These are phyloP conservation scores for Hypoxylon fragiforme DNA, from an alignment of 495 filamentous ascomycete genomes.

Conservation along the genomic window DNA sequence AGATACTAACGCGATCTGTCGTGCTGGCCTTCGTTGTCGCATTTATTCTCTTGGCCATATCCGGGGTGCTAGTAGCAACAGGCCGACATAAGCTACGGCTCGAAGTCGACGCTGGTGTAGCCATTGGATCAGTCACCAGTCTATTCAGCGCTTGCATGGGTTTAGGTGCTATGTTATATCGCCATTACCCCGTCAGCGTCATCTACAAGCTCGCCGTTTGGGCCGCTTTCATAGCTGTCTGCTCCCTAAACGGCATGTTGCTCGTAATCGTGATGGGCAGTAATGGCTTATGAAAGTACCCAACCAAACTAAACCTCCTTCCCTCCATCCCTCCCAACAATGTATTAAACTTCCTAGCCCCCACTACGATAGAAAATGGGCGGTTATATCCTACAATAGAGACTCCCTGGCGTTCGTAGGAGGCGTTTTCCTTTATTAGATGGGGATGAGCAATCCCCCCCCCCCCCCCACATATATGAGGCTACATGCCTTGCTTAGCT, in stretches of 20 bases:
- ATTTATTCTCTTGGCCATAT: constrained; percentile 57
- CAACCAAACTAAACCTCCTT: neutral
- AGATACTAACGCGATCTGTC: constrained; percentile 48
- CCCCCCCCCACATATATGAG: constrained; percentile 22
- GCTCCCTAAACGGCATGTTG: constrained; percentile 55
- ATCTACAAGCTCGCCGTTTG: constrained; percentile 48
- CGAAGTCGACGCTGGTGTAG: constrained; percentile 64
- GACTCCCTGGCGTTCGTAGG: constrained; percentile 7
- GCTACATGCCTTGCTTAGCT: neutral
- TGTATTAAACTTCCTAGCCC: neutral
- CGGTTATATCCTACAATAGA: constrained; percentile 1
- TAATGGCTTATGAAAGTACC: constrained; percentile 32
- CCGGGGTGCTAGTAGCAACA: constrained; percentile 56
- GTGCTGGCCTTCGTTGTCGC: constrained; percentile 50
- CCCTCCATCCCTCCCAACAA: too few relatives aligned
- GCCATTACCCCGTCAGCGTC: constrained; percentile 46
- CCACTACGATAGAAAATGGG: too few relatives aligned
- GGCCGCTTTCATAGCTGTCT: constrained; percentile 49
- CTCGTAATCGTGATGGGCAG: constrained; percentile 52
- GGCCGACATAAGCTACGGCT: constrained; percentile 55
- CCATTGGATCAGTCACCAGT: constrained; percentile 59
- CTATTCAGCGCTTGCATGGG: constrained; percentile 58
- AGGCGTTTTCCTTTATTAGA: constrained; percentile 5
- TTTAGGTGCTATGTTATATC: constrained; percentile 53
- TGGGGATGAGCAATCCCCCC: constrained; percentile 9